Evolutionary conservation across 768 basidiomycete genomes (phyloP), one percentile per base, ranked within the genome.

Genomic region (Mycena belliarum): DNA sequence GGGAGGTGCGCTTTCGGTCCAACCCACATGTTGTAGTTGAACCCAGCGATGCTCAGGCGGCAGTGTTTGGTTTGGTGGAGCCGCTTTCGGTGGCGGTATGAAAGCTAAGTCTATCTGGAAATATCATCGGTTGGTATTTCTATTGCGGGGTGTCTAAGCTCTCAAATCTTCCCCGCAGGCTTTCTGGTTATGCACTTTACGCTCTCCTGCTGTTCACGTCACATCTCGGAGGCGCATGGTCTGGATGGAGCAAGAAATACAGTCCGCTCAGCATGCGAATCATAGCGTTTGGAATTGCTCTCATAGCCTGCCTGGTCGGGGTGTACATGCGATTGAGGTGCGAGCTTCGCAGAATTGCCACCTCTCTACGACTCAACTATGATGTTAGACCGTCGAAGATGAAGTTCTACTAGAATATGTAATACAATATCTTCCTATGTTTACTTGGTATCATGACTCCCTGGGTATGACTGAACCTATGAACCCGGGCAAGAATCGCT

Each of bases 401-500:
- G 85, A 81, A 80, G 50, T 76, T 86, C 63, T 45, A 47, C 21
- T 63, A 63, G 62, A 59, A 52, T 28, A 32, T 57, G 46, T 60
- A 57, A 75, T 80, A 55, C 79, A 65, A 65, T 53, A 52, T n/a
- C n/a, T 46, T 26, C 20, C 52, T 18, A 41, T n/a, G 42, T 44
- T 28, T 44, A 25, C 48, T 32, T 50, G 61, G 55, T 57, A 56
- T 61, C 59, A 66, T 55, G 57, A 44, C 48, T 61, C 55, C n/a
- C 57, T 66, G 10, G 85, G 79, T 60, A 93, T 80, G 26, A 92
- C 79, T 44, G 89, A 87, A 18, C 77, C 75, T 60, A 98, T 74
- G 73, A 98, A 95, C 20, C 93, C 91, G 16, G 96, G 96, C 55
- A 98, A 75, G 76, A 98, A 95, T 38, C 88, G 83, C 64, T 96